A percentile compares a stretch with the other conserved stretches of the same genome.
phyloP scores from a whole-genome alignment of 768 basidiomycete species.

The Hypsizygus marmoreus region DNA sequence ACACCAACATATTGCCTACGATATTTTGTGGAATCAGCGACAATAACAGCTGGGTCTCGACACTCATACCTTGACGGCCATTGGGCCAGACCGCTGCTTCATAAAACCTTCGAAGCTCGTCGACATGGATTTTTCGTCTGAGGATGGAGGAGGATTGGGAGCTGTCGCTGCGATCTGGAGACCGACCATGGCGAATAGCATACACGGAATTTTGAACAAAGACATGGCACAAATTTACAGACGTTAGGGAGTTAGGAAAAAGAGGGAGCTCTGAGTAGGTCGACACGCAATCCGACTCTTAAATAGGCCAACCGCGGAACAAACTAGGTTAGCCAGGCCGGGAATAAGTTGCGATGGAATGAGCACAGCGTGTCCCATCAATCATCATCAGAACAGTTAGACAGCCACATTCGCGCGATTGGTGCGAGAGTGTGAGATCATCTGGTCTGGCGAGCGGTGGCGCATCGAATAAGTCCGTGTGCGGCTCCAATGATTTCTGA shows the following conservation, averaged over 20 bases:
- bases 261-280: constrained; percentile 2
- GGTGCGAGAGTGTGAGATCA: not conserved
- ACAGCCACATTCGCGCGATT: not conserved
- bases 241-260: constrained; percentile 54
- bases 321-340: too few species aligned
- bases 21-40: not conserved
- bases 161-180: constrained; percentile 49
- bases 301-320: too few species aligned
- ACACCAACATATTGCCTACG: constrained; percentile 39
- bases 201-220: constrained; percentile 43
- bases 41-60: not conserved
- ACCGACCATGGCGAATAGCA: constrained; percentile 42
- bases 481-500: constrained; percentile 2
- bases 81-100: constrained; percentile 33
- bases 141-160: constrained; percentile 40
- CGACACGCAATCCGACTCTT: not conserved
- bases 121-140: constrained; percentile 33
- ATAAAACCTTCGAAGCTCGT: constrained; percentile 39
- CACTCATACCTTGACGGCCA: constrained; percentile 37
- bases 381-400: not conserved
- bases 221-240: constrained; percentile 34
- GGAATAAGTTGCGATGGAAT: too few species aligned
- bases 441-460: constrained; percentile 10
- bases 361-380: too few species aligned
- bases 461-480: constrained; percentile 15